phyloP scores from a whole-genome alignment of 1,284 basidiomycete species.

The Chondrostereum purpureum region DNA sequence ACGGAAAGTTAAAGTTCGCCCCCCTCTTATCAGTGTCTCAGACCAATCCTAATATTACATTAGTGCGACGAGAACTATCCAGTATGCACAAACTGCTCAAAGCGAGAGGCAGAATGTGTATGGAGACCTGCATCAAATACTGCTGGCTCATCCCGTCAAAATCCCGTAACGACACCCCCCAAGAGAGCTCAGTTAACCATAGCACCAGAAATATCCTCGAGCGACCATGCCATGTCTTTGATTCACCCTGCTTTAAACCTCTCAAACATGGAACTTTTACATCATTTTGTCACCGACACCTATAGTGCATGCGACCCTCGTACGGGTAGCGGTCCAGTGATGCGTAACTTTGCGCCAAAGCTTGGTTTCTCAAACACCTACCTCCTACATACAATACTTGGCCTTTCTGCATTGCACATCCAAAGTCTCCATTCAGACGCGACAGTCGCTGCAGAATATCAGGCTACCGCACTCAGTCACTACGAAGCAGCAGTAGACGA shows the following conservation, averaged over 20 bases:
- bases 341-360: not conserved
- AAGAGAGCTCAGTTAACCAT: not conserved
- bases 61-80: not conserved
- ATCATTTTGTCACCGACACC: not conserved
- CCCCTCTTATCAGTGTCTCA: not conserved
- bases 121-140: no score
- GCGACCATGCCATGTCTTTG: not conserved
- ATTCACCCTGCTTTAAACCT: no score
- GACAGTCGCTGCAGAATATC: not conserved
- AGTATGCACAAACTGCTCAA: not conserved
- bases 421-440: not conserved
- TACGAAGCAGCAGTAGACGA: no score
- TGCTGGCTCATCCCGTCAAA: no score
- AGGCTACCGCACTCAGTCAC: not conserved
- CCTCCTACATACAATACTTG: not conserved
- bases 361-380: not conserved
- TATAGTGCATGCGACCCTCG: not conserved
- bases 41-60: not conserved
- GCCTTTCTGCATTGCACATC: not conserved
- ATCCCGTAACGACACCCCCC: not conserved
- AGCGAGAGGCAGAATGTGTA: not conserved
- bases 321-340: not conserved
- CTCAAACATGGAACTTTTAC: not conserved
- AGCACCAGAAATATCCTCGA: not conserved
- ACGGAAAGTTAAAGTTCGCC: not conserved